Base-by-base conservation (phyloP, 2,329 filamentous ascomycete genomes). In the Fonsecaea pedrosoi region DNA sequence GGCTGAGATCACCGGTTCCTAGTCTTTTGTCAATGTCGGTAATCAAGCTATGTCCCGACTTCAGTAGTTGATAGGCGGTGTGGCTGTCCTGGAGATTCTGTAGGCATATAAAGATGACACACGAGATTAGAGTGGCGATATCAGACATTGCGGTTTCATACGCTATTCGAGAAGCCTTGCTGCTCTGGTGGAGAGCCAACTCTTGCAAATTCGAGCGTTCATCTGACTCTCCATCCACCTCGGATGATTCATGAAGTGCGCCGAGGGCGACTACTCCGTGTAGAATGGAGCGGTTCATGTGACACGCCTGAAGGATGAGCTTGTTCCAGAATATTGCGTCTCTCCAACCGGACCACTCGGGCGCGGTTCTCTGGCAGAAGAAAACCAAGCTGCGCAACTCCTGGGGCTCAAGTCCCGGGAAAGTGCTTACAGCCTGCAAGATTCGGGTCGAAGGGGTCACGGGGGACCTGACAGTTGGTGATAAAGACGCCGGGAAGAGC, bases 181-280 rank as follows among this genome's bases (percentile, higher is more conserved):
- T 70, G 32, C 70, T 69, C 50, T 72, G 70, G 57, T 66, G 62
- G 30, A 70, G 62, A 25, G 69, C 62, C 37, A 72, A 54, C 34
- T 70, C 54, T 50, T 70, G 68, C 57, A 72, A 38, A 37, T 67
- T 60, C 21, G 60, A 63, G 25, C 62, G 53, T 54, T 70, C 66
- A 48, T 67, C 62, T 10, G 66, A 67, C 38, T 70, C 70, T 18
- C 66, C 54, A 25, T 70, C 67, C 1, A 63, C 48, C 48, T 72
- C 70, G 56, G 65, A 69, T 18, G 70, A 70, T 64, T 76, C 75
- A 58, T 76, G 75, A 8, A 76, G 57, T 6, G 75, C 72, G 12
- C 75, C 75, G 8, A 76, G 61, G 8, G 74, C 74, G 32, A 76
- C 72, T 59, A 75, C 70, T 9, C 73, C 71, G 64, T 76, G 74